phyloP scores from a whole-genome alignment of 75 land plant genomes.

The Selaginella moellendorffii region DNA sequence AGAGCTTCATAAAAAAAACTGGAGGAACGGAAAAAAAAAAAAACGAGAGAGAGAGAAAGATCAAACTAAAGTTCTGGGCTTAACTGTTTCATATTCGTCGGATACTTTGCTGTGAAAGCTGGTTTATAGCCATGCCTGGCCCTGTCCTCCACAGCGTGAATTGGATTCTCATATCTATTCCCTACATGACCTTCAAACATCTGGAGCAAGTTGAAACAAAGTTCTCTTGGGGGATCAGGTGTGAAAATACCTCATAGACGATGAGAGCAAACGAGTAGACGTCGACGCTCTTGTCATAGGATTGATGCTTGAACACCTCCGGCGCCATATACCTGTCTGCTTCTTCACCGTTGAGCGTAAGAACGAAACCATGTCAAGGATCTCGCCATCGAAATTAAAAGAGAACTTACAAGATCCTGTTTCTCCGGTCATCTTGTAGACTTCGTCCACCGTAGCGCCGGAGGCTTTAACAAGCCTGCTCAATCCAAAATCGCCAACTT shows the following conservation, averaged over 20 bases:
- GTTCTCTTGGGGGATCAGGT: background rate
- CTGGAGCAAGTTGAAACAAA: background rate
- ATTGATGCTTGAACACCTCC: constrained; percentile 37
- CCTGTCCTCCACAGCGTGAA: background rate
- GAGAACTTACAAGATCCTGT: constrained; percentile 37
- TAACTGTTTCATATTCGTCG: background rate
- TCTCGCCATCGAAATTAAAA: no score
- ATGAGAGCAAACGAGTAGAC: constrained; percentile 50
- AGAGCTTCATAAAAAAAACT: no score
- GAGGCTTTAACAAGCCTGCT: constrained; percentile 21
- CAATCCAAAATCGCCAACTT: constrained; percentile 87
- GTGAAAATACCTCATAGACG: constrained; percentile 34
- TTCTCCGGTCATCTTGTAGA: constrained; percentile 36
- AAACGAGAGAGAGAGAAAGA: background rate
- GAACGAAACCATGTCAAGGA: background rate
- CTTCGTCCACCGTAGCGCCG: constrained; percentile 4
- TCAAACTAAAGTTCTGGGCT: background rate
- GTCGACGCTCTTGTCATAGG: constrained; percentile 53
- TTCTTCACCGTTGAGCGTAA: constrained; percentile 11
- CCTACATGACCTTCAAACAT: background rate
- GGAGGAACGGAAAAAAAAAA: no score
- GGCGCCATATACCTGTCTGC: constrained; percentile 55
- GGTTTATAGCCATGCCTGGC: background rate
- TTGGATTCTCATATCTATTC: background rate
- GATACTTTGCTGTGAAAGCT: background rate